phyloP scores from a whole-genome alignment of 768 basidiomycete species.

The Russula olivacea region DNA sequence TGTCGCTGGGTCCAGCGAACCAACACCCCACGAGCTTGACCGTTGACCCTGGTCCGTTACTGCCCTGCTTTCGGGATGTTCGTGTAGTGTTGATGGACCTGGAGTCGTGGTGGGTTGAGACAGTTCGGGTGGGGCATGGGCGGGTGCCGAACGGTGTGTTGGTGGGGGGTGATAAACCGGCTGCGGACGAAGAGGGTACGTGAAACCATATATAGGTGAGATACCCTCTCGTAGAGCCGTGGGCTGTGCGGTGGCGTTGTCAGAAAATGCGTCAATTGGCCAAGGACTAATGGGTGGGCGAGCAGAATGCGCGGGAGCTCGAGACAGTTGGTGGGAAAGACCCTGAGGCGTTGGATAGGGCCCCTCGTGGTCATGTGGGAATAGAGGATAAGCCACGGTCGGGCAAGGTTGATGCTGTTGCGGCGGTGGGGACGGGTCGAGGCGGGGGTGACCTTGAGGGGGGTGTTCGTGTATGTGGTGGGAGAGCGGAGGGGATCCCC shows the following conservation, averaged over 20 bases:
- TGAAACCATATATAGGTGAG: neutral
- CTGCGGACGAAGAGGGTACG: neutral
- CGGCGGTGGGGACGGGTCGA: neutral
- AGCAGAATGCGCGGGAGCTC: neutral
- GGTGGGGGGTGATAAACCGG: neutral
- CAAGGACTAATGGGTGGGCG: neutral
- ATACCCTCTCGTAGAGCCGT: neutral
- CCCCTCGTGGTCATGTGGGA: slow-evolving; percentile 10
- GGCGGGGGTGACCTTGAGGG: neutral
- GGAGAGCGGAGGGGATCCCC: neutral
- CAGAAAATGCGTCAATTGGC: neutral
- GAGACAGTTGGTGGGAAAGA: slow-evolving; percentile 2
- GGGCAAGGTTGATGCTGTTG: slow-evolving; percentile 12
- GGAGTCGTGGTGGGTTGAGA: neutral
- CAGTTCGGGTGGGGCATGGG: neutral
- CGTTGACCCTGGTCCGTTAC: neutral
- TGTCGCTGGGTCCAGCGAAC: slow-evolving; percentile 56
- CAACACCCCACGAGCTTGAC: slow-evolving; percentile 31
- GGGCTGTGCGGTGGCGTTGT: neutral
- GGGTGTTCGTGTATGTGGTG: neutral
- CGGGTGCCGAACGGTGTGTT: neutral
- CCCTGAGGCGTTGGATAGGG: neutral
- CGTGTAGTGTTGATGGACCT: neutral
- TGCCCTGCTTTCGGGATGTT: neutral
- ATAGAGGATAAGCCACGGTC: slow-evolving; percentile 1